Base-by-base conservation (phyloP, 495 filamentous ascomycete species). In the Hyaloscypha finlandica region DNA sequence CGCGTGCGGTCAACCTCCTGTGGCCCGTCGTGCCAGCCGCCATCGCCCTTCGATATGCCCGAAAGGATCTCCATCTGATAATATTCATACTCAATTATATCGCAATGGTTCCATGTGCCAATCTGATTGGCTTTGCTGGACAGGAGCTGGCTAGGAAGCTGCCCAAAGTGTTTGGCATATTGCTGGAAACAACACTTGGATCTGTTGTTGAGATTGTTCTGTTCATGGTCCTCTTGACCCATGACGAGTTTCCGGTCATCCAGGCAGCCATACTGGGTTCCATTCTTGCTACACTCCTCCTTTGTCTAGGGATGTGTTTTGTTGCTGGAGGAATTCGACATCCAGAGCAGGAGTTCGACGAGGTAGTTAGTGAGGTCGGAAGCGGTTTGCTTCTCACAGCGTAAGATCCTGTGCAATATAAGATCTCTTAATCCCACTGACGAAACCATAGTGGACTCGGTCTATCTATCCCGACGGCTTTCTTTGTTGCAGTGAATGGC, bases 41-140 rank as follows among this genome's bases (percentile, higher is more conserved):
- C 2, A 83, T 93, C 58, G 84, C 77, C 6, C 72, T 92, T 11
- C 84, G 89, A 67, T 93, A 87, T 69, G 85, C 82, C 35, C 82
- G 83, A 29, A 83, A 84, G 0, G 83, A 92, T 19, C 77, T 80
- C 31, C 82, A 90, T 67, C 74, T 89, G 11, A 84, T 81, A 78
- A 81, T 91, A 19, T 93, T 92, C 77, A 77, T 85, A 48, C 84
- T 90, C 67, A 89, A 88, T 59, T 92, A 92, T 56, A 83, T 92
- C 42, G 89, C 88, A 59, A 97, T 98, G 89, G 84, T 97, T 4
- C 94, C 93, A 3, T 88, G 89, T 33, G 94, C 93, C 55, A 97
- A 97, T 70, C 76, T 97, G 59, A 83, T 97, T 32, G 92, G 92
- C 0, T 97, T 97, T 73, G 90, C 90, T 9, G 90, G 91, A 5